phyloP scores from a whole-genome alignment of 2,329 filamentous ascomycete species.

The Exophiala spinifera region DNA sequence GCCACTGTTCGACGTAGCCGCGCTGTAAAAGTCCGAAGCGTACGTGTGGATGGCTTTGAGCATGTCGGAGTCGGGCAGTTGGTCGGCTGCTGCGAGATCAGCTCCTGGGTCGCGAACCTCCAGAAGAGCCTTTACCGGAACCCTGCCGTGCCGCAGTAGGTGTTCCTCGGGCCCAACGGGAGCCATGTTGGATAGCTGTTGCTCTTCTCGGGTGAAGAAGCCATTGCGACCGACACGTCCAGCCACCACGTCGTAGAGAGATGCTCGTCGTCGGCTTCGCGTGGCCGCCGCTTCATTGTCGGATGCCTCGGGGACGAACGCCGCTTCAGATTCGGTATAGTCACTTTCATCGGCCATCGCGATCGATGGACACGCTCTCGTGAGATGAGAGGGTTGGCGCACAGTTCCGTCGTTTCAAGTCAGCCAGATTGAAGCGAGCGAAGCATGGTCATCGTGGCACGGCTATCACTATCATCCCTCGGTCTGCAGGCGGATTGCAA shows the following conservation, averaged over 20 bases:
- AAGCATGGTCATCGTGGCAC: too few relatives aligned
- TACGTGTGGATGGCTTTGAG: slow-evolving; percentile 58
- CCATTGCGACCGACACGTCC: slow-evolving; percentile 47
- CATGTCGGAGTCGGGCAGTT: slow-evolving; percentile 56
- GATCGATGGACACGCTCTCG: neutral
- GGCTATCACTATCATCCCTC: too few relatives aligned
- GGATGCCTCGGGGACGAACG: neutral
- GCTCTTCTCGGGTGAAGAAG: slow-evolving; percentile 31
- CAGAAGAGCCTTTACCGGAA: slow-evolving; percentile 50
- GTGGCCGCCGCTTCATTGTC: slow-evolving; percentile 34
- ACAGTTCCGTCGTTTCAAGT: neutral
- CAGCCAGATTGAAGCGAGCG: neutral
- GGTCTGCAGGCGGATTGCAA: too few relatives aligned
- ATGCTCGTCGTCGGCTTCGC: slow-evolving; percentile 1
- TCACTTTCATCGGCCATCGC: neutral
- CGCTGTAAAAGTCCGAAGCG: slow-evolving; percentile 53
- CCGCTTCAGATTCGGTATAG: neutral
- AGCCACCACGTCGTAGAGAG: slow-evolving; percentile 59
- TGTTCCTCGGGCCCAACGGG: slow-evolving; percentile 57
- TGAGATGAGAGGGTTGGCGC: neutral
- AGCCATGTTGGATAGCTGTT: slow-evolving; percentile 23
- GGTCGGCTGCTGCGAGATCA: slow-evolving; percentile 31
- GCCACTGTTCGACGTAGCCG: slow-evolving; percentile 34
- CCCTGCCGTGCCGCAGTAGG: slow-evolving; percentile 49
- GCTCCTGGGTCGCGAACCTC: slow-evolving; percentile 52